Percentiles rank a stretch among this genome's conserved stretches.
Conservation (phyloP, 2,329 filamentous ascomycete species). For the Pyricularia pennisetigena region DNA sequence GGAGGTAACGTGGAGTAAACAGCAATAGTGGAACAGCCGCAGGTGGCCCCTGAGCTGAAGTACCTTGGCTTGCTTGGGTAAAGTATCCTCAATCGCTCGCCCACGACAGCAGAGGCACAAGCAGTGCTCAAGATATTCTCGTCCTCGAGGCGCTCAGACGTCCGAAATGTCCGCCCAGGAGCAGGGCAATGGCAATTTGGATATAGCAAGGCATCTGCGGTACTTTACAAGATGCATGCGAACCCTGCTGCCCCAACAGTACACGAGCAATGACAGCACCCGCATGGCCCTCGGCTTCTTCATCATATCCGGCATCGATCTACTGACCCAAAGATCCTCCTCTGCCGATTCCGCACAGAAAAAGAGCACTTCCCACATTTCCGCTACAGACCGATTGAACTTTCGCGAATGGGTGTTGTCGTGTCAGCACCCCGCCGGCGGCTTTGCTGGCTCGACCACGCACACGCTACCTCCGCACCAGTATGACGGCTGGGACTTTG, state of each 20-base stretch:
- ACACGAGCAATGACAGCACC: constrained; percentile 82
- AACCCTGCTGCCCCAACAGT: constrained; percentile 68
- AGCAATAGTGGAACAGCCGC: neutral
- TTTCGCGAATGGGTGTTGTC: constrained; percentile 71
- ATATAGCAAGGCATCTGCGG: constrained; percentile 64
- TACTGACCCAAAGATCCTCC: constrained; percentile 57
- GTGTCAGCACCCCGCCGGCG: constrained; percentile 77
- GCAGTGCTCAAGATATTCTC: neutral
- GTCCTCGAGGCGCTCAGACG: neutral
- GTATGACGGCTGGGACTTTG: constrained; percentile 16
- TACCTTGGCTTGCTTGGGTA: neutral
- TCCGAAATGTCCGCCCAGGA: neutral
- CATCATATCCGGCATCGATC: constrained; percentile 73
- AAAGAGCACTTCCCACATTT: constrained; percentile 26
- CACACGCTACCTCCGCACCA: constrained; percentile 34
- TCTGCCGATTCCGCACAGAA: neutral
- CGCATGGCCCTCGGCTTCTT: constrained; percentile 88
- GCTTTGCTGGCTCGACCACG: constrained; percentile 79
- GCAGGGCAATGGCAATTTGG: constrained; percentile 21
- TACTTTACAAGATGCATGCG: constrained; percentile 90
- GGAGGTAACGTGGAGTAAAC: neutral
- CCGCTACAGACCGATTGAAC: constrained; percentile 28
- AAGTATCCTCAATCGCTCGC: too few species aligned
- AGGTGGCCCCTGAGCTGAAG: too few species aligned
- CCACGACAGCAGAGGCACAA: neutral